A percentile compares a stretch with the other conserved stretches of the same genome.
Evolutionary conservation across 306 rosid genomes (phyloP).

Genomic region (Vigna unguiculata): DNA sequence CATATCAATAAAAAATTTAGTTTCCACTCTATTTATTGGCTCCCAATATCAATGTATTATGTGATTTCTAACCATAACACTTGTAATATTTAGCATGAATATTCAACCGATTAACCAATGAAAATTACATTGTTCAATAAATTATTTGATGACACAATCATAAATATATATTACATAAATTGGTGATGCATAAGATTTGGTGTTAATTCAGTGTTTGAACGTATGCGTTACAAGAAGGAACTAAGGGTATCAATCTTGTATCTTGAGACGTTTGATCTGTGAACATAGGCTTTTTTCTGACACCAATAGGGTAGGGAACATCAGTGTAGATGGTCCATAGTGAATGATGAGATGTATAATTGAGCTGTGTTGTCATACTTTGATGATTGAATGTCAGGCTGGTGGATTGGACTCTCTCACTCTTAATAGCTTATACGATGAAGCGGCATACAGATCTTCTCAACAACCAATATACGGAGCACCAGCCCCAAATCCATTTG

Average conservation of each 20-base stretch:
- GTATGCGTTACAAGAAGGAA: not conserved
- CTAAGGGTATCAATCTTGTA: not conserved
- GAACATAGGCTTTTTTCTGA: slow-evolving; percentile 1
- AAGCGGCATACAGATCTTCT: slow-evolving; percentile 84
- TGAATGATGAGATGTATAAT: slow-evolving; percentile 30
- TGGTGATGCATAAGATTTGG: slow-evolving; percentile 1
- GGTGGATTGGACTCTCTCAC: slow-evolving; percentile 98
- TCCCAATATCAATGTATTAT: not conserved
- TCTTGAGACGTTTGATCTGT: not conserved
- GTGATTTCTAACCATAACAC: slow-evolving; percentile 15
- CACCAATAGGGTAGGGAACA: not conserved
- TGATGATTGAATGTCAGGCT: slow-evolving; percentile 61
- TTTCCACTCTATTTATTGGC: not conserved
- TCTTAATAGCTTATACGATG: slow-evolving; percentile 86
- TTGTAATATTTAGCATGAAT: not conserved
- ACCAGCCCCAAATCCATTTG: slow-evolving; percentile 94
- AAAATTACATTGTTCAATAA: slow-evolving; percentile 28
- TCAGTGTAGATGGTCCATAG: not conserved
- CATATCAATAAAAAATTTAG: not conserved
- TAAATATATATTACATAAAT: not conserved
- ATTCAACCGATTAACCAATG: slow-evolving; percentile 4
- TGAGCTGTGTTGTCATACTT: slow-evolving; percentile 21
- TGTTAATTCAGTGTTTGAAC: slow-evolving; percentile 1
- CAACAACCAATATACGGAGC: slow-evolving; percentile 91
- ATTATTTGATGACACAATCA: slow-evolving; percentile 3